These are phyloP conservation scores for Sporothrix pallida DNA, from an alignment of 2,329 filamentous ascomycete genomes.

Conservation along the genomic window DNA sequence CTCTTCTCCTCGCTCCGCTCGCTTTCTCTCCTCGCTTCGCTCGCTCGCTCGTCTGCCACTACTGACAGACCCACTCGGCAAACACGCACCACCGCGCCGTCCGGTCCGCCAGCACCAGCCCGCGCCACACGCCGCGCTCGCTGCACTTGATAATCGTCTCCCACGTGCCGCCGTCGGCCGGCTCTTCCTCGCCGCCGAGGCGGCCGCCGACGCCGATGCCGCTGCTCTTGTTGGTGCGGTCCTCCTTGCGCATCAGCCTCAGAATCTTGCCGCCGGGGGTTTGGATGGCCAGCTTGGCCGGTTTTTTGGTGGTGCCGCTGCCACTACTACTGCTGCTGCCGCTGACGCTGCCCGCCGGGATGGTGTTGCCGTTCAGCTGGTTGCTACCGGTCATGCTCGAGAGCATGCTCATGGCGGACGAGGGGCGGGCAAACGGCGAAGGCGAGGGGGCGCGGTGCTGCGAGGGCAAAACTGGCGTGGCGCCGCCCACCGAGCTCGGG, in stretches of 20 bases:
- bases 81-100: slow-evolving; percentile 92
- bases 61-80: slow-evolving; percentile 76
- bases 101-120: slow-evolving; percentile 79
- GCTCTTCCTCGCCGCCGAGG: slow-evolving; percentile 57
- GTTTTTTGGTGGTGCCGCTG: slow-evolving; percentile 67
- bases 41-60: too few species aligned
- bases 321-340: slow-evolving; percentile 58
- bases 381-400: slow-evolving; percentile 62
- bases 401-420: slow-evolving; percentile 69
- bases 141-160: slow-evolving; percentile 92
- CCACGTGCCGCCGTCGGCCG: slow-evolving; percentile 76
- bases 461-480: slow-evolving; percentile 50
- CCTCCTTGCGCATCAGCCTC: slow-evolving; percentile 80
- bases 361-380: slow-evolving; percentile 51
- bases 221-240: slow-evolving; percentile 55
- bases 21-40: neutral
- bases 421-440: slow-evolving; percentile 65
- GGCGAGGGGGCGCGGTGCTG: slow-evolving; percentile 60
- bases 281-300: slow-evolving; percentile 94
- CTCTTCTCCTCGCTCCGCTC: neutral
- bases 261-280: slow-evolving; percentile 94
- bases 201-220: slow-evolving; percentile 53
- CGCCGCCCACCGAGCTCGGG: slow-evolving; percentile 61
- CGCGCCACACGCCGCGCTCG: slow-evolving; percentile 80
- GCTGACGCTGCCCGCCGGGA: slow-evolving; percentile 49